phyloP scores from a whole-genome alignment of 2,329 filamentous ascomycete genomes.

The Didymella pomorum region DNA sequence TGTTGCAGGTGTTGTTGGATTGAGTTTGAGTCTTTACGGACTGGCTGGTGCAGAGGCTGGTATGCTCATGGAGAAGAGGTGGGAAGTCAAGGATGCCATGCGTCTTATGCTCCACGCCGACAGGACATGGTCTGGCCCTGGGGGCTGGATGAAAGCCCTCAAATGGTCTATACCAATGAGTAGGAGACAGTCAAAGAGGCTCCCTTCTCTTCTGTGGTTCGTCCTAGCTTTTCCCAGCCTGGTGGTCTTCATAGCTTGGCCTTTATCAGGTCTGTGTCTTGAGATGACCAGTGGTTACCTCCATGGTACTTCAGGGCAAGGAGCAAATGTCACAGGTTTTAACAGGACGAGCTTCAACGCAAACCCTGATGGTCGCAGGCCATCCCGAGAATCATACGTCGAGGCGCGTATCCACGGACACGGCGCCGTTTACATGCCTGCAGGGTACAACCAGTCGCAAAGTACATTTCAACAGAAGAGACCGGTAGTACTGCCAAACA shows the following conservation, averaged over 20 bases:
- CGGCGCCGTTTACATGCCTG: background rate
- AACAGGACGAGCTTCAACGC: slow-evolving; percentile 4
- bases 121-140: slow-evolving; percentile 20
- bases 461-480: background rate
- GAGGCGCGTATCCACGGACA: background rate
- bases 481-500: background rate
- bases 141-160: slow-evolving; percentile 22
- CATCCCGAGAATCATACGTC: no score
- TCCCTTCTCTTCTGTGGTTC: no score
- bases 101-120: slow-evolving; percentile 23
- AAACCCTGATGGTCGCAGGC: background rate
- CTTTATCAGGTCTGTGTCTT: background rate
- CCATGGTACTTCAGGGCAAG: background rate
- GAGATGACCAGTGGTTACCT: background rate
- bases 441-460: background rate
- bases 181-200: no score
- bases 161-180: slow-evolving; percentile 15
- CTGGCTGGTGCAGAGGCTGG: slow-evolving; percentile 19
- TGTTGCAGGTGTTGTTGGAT: slow-evolving; percentile 17
- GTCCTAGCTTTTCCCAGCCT: background rate
- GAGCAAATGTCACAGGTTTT: background rate
- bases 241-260: background rate
- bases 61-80: slow-evolving; percentile 22
- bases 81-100: slow-evolving; percentile 18
- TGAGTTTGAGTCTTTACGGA: slow-evolving; percentile 21